Percentiles rank a stretch among this genome's conserved stretches.
Conservation (phyloP, 345 rosid species). For the Alliaria petiolata region DNA sequence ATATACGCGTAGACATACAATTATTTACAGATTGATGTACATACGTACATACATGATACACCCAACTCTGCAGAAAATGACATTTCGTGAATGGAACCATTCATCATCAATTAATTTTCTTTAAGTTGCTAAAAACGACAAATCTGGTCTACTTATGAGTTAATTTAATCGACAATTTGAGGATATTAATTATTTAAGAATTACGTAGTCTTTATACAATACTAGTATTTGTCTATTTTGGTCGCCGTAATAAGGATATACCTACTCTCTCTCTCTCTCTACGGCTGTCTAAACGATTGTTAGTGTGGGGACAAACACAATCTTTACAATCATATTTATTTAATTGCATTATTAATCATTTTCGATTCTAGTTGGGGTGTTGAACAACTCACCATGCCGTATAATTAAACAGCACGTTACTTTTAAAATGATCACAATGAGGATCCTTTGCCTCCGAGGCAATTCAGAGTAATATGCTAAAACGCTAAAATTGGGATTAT, state of each 20-base stretch:
- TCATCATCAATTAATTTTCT: background rate
- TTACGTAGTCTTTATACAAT: conserved; percentile 12
- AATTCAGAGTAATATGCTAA: background rate
- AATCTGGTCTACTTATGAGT: background rate
- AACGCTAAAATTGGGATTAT: background rate
- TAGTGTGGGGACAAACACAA: conserved; percentile 35
- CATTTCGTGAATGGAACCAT: conserved; percentile 19
- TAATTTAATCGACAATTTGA: background rate
- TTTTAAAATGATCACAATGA: background rate
- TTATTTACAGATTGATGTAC: conserved; percentile 14
- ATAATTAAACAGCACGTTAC: conserved; percentile 1
- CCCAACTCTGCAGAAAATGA: conserved; percentile 28
- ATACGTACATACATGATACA: too few relatives aligned
- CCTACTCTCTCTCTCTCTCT: background rate
- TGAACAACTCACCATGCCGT: conserved; percentile 41
- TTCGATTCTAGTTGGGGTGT: conserved; percentile 29
- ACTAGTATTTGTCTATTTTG: conserved; percentile 8
- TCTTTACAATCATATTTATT: conserved; percentile 34
- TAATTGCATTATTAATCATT: conserved; percentile 7
- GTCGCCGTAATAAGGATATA: conserved; percentile 27
- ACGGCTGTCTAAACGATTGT: conserved; percentile 24
- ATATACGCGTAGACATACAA: conserved; percentile 23
- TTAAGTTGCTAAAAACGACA: conserved; percentile 16
- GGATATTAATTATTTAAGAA: background rate
- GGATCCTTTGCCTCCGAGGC: conserved; percentile 21